Evolutionary conservation across 1,284 basidiomycete species (phyloP).

Genomic region (Microbotryum scabiosae): DNA sequence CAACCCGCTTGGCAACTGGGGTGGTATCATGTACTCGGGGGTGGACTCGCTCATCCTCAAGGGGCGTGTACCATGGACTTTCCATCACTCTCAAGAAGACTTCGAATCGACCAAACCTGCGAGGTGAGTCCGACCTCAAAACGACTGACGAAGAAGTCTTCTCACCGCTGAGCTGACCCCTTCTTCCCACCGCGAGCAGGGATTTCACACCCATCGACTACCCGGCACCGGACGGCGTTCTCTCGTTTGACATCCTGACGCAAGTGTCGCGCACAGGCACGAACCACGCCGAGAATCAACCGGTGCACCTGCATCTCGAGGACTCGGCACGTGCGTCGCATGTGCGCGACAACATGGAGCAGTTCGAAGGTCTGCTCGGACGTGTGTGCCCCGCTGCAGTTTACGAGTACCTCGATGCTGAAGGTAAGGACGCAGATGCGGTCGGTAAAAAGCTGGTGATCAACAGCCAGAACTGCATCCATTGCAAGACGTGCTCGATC

Average conservation of each 20-base stretch:
- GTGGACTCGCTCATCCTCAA: constrained; percentile 77
- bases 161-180: no score
- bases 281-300: constrained; percentile 94
- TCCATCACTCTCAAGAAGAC: constrained; percentile 61
- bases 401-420: constrained; percentile 81
- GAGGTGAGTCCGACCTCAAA: constrained; percentile 36
- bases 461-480: constrained; percentile 90
- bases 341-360: constrained; percentile 57
- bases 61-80: constrained; percentile 87
- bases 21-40: constrained; percentile 84
- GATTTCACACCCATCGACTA: constrained; percentile 77
- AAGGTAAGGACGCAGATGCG: constrained; percentile 49
- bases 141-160: no score
- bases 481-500: constrained; percentile 90
- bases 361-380: constrained; percentile 79
- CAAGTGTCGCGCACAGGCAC: constrained; percentile 86
- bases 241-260: constrained; percentile 91
- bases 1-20: constrained; percentile 72
- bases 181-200: constrained; percentile 32
- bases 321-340: constrained; percentile 54
- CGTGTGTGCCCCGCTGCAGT: constrained; percentile 91
- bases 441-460: constrained; percentile 84
- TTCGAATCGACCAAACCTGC: constrained; percentile 64
- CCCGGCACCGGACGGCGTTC: constrained; percentile 77
- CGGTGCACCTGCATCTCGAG: constrained; percentile 63